A percentile compares a stretch with the other conserved stretches of the same genome.
These are phyloP conservation scores for Nannochloris sp. DNA, from an alignment of 139 green algal genomes.

Conservation along the genomic window DNA sequence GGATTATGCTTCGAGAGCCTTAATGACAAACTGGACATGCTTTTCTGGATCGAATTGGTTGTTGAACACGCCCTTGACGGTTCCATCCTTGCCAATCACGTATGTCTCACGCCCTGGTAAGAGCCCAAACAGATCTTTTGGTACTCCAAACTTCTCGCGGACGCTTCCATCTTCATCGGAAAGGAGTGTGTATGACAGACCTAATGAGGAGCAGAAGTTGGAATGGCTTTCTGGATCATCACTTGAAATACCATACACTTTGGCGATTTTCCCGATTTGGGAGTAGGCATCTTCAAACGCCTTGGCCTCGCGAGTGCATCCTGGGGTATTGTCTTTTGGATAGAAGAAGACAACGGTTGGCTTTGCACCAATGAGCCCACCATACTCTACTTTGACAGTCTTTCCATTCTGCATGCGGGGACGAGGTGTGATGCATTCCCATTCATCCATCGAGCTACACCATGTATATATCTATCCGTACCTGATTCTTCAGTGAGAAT, in stretches of 20 bases:
- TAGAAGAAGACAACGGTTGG: conserved; percentile 7
- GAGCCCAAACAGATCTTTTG: conserved; percentile 11
- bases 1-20: not conserved
- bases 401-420: not conserved
- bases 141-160: conserved; percentile 5
- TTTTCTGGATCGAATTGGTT: conserved; percentile 7
- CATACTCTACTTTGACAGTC: not conserved
- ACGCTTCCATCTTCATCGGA: conserved; percentile 4
- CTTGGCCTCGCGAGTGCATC: conserved; percentile 7
- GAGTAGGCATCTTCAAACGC: conserved; percentile 3
- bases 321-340: conserved; percentile 12
- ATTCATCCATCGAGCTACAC: not conserved
- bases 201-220: conserved; percentile 6
- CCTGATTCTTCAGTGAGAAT: conserved; percentile 10
- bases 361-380: conserved; percentile 2
- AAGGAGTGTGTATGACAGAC: conserved; percentile 5
- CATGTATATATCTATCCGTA: not conserved
- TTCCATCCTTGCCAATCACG: conserved; percentile 5
- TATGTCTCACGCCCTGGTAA: conserved; percentile 5
- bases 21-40: conserved; percentile 2
- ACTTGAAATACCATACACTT: conserved; percentile 7
- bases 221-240: conserved; percentile 7
- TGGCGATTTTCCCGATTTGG: not conserved
- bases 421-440: not conserved
- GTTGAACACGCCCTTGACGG: conserved; percentile 6